Base-by-base conservation (phyloP, 306 rosid genomes). In the Trichosanthes cucumerina region DNA sequence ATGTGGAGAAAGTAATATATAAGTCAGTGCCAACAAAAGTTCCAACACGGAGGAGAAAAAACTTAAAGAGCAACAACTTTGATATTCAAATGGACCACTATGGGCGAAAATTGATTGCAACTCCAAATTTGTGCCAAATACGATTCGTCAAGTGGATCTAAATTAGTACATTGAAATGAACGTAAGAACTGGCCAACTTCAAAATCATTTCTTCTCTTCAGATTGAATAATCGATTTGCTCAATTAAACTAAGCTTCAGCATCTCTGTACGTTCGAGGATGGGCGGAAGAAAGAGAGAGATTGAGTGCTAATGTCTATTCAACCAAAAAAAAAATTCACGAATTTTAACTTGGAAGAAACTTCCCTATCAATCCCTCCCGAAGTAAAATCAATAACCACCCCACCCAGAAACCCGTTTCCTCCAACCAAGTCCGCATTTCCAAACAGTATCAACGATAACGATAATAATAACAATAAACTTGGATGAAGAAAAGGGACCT, bases 401-500 rank as follows among this genome's bases (percentile, higher is more conserved):
- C 72, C 46, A 57, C 33, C 33, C 63, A 7, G 16, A 63, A 66
- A 38, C 50, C 18, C 33, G 33, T 68, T 41, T 68, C 50, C 75
- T 4, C 0, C 11, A 68, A 38, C 49, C 52, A 4, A 5, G 10
- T 39, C 52, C 75, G 18, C 39, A 68, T 68, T 9, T 74, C 41
- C 43, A 62, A 62, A 15, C 11, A 15, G 4, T 6, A 60, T 28
- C n/a, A 15, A 31, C 69, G 9, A 4, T 3, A 75, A 38, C 21
- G 2, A 50, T 11, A 26, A 2, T 50, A n/a, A 7, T 0, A 43
- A 24, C 63, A 58, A 5, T 11, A 53, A 10, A 14, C 47, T 12
- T 1, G 8, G 23, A 62, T 54, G 18, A 38, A 3, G 28, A 36
- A 79, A 56, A 13, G 39, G 60, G 34, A 94, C 98, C 98, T 84